Evolutionary conservation across 1,139 yeast genomes (phyloP).

Genomic region (Arxiozyma bovina): DNA sequence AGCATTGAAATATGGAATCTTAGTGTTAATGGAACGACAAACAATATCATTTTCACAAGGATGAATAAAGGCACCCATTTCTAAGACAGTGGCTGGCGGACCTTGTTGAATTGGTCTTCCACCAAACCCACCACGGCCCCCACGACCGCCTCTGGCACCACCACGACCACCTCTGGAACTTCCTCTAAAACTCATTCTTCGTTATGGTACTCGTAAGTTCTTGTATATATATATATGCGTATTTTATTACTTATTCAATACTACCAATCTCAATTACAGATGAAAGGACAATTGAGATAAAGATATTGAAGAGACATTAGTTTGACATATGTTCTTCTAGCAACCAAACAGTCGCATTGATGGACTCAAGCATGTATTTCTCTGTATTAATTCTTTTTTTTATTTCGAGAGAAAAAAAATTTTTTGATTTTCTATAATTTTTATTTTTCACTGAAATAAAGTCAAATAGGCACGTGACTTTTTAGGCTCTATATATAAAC

Average conservation of each 20-base stretch:
- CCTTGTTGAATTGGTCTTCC: constrained; percentile 30
- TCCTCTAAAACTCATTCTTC: constrained; percentile 22
- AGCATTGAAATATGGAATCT: constrained; percentile 97
- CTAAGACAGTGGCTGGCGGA: constrained; percentile 90
- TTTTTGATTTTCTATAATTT: no score
- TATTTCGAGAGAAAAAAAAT: background rate
- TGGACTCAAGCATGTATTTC: background rate
- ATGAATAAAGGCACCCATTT: constrained; percentile 89
- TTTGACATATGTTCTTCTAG: background rate
- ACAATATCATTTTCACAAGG: constrained; percentile 96
- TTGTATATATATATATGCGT: background rate
- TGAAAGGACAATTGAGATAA: background rate
- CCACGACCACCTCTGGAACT: constrained; percentile 33
- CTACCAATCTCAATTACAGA: no score
- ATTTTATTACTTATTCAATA: background rate
- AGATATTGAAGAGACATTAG: no score
- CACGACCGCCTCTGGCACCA: constrained; percentile 26
- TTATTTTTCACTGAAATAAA: background rate
- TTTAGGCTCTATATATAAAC: background rate
- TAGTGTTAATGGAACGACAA: constrained; percentile 87
- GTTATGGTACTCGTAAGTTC: background rate
- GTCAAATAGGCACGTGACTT: background rate
- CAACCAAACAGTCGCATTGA: no score
- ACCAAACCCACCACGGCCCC: constrained; percentile 29
- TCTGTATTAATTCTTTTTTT: background rate